phyloP scores from a whole-genome alignment of 208 protist species.

The Leishmania lainsoni region DNA sequence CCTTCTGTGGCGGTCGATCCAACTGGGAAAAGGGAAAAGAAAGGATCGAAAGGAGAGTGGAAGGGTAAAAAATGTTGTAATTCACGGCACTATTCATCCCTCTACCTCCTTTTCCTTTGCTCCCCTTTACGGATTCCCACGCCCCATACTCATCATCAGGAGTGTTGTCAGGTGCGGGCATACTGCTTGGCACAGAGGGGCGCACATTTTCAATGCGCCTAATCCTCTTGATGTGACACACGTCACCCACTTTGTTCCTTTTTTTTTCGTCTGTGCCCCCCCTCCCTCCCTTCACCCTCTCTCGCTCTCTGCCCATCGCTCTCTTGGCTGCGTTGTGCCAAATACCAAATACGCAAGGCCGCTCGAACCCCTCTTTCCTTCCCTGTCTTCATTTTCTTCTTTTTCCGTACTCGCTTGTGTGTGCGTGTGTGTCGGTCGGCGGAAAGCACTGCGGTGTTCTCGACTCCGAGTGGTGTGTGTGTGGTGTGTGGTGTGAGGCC shows the following conservation, averaged over 20 bases:
- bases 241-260: not conserved
- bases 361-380: too few relatives aligned
- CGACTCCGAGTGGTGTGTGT: too few relatives aligned
- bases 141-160: not conserved
- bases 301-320: not conserved
- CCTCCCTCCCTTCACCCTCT: not conserved
- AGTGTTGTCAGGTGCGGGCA: not conserved
- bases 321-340: not conserved
- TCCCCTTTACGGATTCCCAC: not conserved
- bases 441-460: too few relatives aligned
- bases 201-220: not conserved
- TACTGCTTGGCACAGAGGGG: not conserved
- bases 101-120: not conserved
- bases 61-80: not conserved
- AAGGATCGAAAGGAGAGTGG: not conserved
- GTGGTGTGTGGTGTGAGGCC: too few relatives aligned
- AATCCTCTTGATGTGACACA: too few relatives aligned
- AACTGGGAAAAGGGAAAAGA: not conserved
- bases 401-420: not conserved
- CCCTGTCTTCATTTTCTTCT: not conserved
- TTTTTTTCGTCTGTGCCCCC: not conserved
- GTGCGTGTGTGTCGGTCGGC: not conserved
- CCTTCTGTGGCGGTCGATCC: not conserved
- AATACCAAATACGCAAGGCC: not conserved
- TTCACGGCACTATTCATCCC: not conserved